Evolutionary conservation across 306 rosid species (phyloP).

Genomic region (Cercis canadensis): DNA sequence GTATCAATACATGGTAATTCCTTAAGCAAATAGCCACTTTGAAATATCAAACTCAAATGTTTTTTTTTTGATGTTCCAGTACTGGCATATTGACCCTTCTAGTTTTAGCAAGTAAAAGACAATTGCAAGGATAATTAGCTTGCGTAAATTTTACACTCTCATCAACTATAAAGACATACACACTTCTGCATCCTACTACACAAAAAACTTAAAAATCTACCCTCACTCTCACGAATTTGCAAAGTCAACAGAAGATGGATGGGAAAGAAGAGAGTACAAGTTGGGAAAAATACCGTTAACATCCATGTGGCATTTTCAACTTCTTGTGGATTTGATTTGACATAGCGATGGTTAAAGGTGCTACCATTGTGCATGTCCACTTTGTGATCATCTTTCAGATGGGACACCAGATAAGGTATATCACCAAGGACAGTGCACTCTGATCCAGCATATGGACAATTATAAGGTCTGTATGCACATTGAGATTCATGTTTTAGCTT

Average conservation of each 20-base stretch:
- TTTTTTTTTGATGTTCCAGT: conserved; percentile 7
- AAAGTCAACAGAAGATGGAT: not conserved
- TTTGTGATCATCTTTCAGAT: conserved; percentile 88
- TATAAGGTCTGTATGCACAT: conserved; percentile 77
- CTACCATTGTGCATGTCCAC: conserved; percentile 97
- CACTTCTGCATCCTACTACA: not conserved
- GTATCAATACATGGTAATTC: not conserved
- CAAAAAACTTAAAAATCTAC: conserved; percentile 8
- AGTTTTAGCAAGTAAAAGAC: no score
- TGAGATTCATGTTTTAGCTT: conserved; percentile 91
- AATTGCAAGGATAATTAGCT: no score
- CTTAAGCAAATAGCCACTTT: not conserved
- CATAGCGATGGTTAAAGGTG: conserved; percentile 95
- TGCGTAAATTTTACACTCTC: no score
- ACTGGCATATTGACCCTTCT: not conserved
- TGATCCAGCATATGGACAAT: conserved; percentile 96
- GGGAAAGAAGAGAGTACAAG: not conserved
- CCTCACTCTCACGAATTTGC: no score
- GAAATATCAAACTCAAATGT: not conserved
- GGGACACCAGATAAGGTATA: conserved; percentile 80
- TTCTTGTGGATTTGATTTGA: conserved; percentile 94
- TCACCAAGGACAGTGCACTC: conserved; percentile 82
- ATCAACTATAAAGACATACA: no score
- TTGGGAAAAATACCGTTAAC: conserved; percentile 71
- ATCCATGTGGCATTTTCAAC: conserved; percentile 99